A percentile compares a stretch with the other conserved stretches of the same genome.
Evolutionary conservation across 768 basidiomycete genomes (phyloP).

Genomic region (Trametes elegans): DNA sequence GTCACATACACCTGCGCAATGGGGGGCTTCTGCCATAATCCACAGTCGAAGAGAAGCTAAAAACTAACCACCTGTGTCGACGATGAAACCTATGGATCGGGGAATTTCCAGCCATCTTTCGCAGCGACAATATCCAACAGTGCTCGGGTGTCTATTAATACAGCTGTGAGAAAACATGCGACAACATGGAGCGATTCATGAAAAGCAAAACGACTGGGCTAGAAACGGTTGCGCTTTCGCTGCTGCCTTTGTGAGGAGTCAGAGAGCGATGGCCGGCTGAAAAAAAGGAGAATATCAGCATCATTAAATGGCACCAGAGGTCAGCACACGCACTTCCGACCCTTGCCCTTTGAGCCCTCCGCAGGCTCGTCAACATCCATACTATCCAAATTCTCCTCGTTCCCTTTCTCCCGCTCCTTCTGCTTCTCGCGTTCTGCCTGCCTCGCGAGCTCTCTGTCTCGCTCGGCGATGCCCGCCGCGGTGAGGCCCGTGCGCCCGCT

Average conservation of each 20-base stretch:
- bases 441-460: constrained; percentile 16
- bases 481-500: constrained; percentile 22
- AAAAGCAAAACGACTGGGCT: background rate
- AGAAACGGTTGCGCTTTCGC: constrained; percentile 55
- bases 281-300: background rate
- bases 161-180: background rate
- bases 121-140: too few relatives aligned
- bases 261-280: background rate
- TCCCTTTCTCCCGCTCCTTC: constrained; percentile 18
- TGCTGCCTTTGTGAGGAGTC: constrained; percentile 35
- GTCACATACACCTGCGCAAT: too few relatives aligned
- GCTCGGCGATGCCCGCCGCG: constrained; percentile 21
- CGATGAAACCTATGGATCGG: too few relatives aligned
- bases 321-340: constrained; percentile 51
- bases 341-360: constrained; percentile 48
- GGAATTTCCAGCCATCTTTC: too few relatives aligned
- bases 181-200: constrained; percentile 26
- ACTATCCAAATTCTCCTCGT: constrained; percentile 32
- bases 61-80: too few relatives aligned
- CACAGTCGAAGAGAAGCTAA: too few relatives aligned
- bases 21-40: too few relatives aligned
- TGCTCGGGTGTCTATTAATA: background rate
- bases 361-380: constrained; percentile 71
- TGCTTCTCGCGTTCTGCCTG: constrained; percentile 16
- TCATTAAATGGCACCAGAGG: background rate